phyloP scores from a whole-genome alignment of 129 eudicot species.

The Flaveria robusta region DNA sequence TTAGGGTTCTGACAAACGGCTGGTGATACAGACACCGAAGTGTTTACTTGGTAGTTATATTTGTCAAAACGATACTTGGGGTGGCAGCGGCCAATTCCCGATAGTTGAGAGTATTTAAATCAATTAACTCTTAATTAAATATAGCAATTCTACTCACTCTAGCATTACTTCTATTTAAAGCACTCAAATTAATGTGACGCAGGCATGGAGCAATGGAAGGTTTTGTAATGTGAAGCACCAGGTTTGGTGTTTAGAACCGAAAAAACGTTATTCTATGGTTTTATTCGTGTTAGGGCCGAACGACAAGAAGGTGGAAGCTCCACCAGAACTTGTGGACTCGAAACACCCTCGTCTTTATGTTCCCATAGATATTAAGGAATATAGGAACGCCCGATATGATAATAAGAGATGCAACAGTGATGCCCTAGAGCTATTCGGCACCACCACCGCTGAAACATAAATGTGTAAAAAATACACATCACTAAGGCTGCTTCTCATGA shows the following conservation, averaged over 20 bases:
- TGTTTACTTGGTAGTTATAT: too few species aligned
- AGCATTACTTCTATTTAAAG: neutral
- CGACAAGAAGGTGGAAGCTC: slow-evolving; percentile 35
- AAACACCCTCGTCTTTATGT: slow-evolving; percentile 48
- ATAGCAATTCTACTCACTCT: too few species aligned
- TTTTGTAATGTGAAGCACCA: slow-evolving; percentile 52
- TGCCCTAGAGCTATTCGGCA: slow-evolving; percentile 37
- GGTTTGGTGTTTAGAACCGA: slow-evolving; percentile 45
- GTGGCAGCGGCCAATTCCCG: too few species aligned
- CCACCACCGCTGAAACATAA: neutral
- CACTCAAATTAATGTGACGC: neutral
- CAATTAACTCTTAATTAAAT: too few species aligned
- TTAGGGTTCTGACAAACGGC: too few species aligned
- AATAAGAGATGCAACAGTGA: slow-evolving; percentile 36
- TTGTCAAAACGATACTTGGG: too few species aligned
- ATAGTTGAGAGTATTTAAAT: too few species aligned
- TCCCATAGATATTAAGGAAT: slow-evolving; percentile 42
- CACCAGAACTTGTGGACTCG: slow-evolving; percentile 40
- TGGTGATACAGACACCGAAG: too few species aligned
- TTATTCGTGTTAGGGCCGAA: slow-evolving; percentile 30
- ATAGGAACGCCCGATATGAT: slow-evolving; percentile 32
- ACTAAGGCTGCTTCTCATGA: neutral
- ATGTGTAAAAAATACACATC: neutral
- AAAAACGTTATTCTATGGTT: slow-evolving; percentile 29
- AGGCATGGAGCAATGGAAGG: slow-evolving; percentile 66